Evolutionary conservation across 805 yeast species (phyloP), one percentile per base, ranked within the genome.

Genomic region (Candida nitratophila): DNA sequence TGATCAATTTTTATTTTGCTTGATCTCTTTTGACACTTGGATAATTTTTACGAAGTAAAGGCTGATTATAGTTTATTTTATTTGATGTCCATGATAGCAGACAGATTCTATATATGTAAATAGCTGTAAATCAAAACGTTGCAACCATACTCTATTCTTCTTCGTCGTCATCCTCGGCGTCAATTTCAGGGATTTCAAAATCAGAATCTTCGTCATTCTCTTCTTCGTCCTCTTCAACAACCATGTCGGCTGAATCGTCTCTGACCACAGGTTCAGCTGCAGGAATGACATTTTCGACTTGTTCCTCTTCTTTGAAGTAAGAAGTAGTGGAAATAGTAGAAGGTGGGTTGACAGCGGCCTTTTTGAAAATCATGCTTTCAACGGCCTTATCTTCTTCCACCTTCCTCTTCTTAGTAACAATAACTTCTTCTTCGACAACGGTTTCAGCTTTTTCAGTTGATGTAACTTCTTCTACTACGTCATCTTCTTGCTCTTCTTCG

Each of bases 111-210:
- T n/a, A n/a, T n/a, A n/a, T n/a, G n/a, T n/a, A n/a, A n/a, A n/a
- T n/a, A n/a, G n/a, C n/a, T n/a, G n/a, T n/a, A n/a, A n/a, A n/a
- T n/a, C n/a, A n/a, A n/a, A n/a, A n/a, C n/a, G n/a, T n/a, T n/a
- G 35, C 27, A 27, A 37, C 20, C 27, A 19, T 24, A 24, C 17
- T 24, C 35, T 20, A n/a, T n/a, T 19, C 31, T 20, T 26, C 32
- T 8, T 37, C 40, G 4, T 47, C 46, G 4, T 56, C 53, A 10
- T 56, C 59, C 7, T 52, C 60, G 16, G 56, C 56, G 38, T 60
- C 63, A 38, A 65, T 65, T 42, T 55, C 64, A 1, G 69, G 69
- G 36, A 65, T 63, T 44, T 63, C 69, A 44, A 65, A 60, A 35
- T 65, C 69, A 1, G 67, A 63, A 14, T 45, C 62, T 5, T 50